phyloP scores from a whole-genome alignment of 2,329 filamentous ascomycete species.

The Penicillium sp. region DNA sequence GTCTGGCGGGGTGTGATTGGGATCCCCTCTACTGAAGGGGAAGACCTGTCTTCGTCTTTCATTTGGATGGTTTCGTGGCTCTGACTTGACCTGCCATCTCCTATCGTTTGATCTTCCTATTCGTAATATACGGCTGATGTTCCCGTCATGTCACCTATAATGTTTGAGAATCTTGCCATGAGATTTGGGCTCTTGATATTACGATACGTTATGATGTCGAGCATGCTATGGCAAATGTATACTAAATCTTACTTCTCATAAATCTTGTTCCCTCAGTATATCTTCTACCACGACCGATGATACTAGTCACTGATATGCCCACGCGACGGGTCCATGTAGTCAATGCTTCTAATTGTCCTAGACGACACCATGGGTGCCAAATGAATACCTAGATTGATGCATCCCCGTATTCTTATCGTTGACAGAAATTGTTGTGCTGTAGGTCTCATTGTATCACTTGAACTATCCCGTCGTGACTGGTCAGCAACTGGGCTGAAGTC shows the following conservation, averaged over 20 bases:
- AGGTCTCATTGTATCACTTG: no score
- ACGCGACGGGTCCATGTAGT: no score
- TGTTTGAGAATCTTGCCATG: constrained; percentile 17
- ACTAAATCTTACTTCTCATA: constrained; percentile 1
- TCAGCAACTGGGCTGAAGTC: background rate
- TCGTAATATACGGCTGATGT: constrained; percentile 21
- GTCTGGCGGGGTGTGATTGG: background rate
- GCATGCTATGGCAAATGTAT: constrained; percentile 11
- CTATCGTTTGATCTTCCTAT: constrained; percentile 6
- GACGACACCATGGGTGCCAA: no score
- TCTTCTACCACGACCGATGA: no score
- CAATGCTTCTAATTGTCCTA: no score
- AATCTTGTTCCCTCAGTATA: background rate
- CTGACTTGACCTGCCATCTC: background rate
- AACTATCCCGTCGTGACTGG: no score
- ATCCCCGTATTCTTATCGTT: no score
- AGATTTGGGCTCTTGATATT: constrained; percentile 4
- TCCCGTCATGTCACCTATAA: constrained; percentile 16
- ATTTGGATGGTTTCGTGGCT: background rate
- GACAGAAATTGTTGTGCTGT: no score
- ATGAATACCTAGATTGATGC: no score
- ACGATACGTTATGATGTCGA: constrained; percentile 1
- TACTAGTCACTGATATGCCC: no score
- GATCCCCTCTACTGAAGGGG: background rate
- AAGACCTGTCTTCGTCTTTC: background rate